Evolutionary conservation across 306 rosid species (phyloP).

Genomic region (Rosa multiflora): DNA sequence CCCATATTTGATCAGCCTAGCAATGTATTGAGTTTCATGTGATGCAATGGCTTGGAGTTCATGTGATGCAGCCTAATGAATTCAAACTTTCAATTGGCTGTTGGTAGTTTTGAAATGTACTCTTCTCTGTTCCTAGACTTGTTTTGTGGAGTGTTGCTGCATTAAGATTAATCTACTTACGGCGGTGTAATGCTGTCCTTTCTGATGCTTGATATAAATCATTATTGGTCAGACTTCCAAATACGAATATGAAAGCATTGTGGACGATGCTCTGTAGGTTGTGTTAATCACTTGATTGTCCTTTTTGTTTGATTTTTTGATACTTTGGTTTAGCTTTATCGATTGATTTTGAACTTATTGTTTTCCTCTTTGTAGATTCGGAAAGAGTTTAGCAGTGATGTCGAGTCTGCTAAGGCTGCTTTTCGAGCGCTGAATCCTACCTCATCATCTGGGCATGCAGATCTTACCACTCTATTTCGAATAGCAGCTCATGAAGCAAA

Average conservation of each 20-base stretch:
- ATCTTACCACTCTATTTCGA: constrained; percentile 74
- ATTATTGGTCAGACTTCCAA: background rate
- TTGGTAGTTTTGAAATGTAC: background rate
- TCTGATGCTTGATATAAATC: background rate
- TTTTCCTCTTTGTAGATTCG: constrained; percentile 44
- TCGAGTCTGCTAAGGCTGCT: constrained; percentile 62
- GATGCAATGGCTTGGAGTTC: background rate
- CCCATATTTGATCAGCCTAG: background rate
- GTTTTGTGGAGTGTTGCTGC: background rate
- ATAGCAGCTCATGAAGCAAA: constrained; percentile 83
- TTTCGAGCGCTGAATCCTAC: constrained; percentile 53
- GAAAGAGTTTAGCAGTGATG: constrained; percentile 79
- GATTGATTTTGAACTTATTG: background rate
- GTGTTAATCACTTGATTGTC: background rate
- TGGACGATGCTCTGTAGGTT: background rate
- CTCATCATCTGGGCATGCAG: constrained; percentile 59
- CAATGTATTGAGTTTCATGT: background rate
- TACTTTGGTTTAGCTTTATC: background rate
- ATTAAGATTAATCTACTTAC: background rate
- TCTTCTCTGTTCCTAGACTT: background rate
- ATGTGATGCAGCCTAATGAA: background rate
- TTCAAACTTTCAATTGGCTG: background rate
- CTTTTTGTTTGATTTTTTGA: background rate
- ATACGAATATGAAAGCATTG: background rate
- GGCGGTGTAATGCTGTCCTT: background rate